Conservation (phyloP, 768 basidiomycete species). For the Pulveroboletus frians region DNA sequence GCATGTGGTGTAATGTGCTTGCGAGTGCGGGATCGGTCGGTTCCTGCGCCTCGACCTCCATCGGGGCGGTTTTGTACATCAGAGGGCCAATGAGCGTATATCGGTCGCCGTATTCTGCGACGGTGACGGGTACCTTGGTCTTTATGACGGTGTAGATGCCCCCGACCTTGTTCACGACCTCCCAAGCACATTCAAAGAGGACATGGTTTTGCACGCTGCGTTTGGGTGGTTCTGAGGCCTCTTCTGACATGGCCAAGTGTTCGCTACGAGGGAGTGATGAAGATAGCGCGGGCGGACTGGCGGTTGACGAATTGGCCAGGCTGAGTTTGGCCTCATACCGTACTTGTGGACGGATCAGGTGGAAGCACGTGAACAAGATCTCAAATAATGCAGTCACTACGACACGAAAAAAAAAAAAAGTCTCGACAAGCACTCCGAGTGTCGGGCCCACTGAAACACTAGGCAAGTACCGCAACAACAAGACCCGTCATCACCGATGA, state of each 20-base stretch:
- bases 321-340: constrained; percentile 7
- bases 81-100: constrained; percentile 98
- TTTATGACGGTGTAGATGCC: constrained; percentile 99
- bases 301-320: not conserved
- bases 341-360: not conserved
- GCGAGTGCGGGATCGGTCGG: constrained; percentile 76
- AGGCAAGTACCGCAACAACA: constrained; percentile 34
- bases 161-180: constrained; percentile 98
- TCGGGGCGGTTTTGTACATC: constrained; percentile 95
- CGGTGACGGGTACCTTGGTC: constrained; percentile 98
- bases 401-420: too few species aligned
- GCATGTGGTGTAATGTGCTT: constrained; percentile 77
- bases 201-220: constrained; percentile 77
- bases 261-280: not conserved
- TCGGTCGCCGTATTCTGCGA: constrained; percentile 90
- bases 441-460: not conserved
- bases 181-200: constrained; percentile 96
- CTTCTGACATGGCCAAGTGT: constrained; percentile 20
- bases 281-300: not conserved
- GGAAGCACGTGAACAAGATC: constrained; percentile 18
- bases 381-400: constrained; percentile 14
- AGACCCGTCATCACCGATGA: constrained; percentile 38
- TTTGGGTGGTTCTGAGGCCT: constrained; percentile 24
- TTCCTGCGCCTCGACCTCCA: constrained; percentile 96
- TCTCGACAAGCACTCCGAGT: too few species aligned